These are phyloP conservation scores for Saccharomyces hybrid DNA, from an alignment of 1,139 yeast species.

Conservation along the genomic window DNA sequence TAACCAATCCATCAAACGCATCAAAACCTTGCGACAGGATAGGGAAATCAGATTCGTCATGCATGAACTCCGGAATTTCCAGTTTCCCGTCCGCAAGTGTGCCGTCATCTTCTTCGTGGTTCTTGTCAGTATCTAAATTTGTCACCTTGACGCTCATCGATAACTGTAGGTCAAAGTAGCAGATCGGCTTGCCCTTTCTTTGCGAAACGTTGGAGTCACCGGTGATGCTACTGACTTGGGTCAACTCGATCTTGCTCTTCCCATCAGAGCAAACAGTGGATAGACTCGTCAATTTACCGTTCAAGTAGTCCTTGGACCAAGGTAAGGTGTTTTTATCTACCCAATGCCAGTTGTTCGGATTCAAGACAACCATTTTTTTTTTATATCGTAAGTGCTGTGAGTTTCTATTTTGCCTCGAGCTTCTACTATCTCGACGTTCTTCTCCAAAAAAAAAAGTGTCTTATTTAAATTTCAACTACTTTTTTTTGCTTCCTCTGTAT, in stretches of 20 bases:
- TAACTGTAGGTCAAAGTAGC: constrained; percentile 60
- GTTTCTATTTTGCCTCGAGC: neutral
- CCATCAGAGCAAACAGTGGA: constrained; percentile 31
- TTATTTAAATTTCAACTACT: neutral
- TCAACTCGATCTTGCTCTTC: neutral
- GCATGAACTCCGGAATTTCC: constrained; percentile 58
- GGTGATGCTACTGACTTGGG: constrained; percentile 38
- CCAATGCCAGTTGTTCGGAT: constrained; percentile 91
- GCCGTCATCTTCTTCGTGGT: constrained; percentile 23
- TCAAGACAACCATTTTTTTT: constrained; percentile 61
- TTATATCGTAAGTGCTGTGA: neutral
- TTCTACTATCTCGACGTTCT: neutral
- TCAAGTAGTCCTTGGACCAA: constrained; percentile 60
- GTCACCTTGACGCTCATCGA: constrained; percentile 40
- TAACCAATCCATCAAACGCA: constrained; percentile 36
- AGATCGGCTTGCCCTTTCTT: constrained; percentile 70
- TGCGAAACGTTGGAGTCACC: constrained; percentile 82
- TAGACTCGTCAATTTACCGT: constrained; percentile 38
- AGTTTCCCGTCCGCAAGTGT: constrained; percentile 34
- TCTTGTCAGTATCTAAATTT: constrained; percentile 28
- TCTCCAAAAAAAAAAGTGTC: too few species aligned
- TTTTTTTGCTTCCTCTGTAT: neutral
- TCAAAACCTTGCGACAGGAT: constrained; percentile 43
- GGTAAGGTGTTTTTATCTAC: constrained; percentile 71
- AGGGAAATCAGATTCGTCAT: constrained; percentile 62